Evolutionary conservation across 768 basidiomycete genomes (phyloP), one percentile per base, ranked within the genome.

Genomic region (Boletus huronensis): DNA sequence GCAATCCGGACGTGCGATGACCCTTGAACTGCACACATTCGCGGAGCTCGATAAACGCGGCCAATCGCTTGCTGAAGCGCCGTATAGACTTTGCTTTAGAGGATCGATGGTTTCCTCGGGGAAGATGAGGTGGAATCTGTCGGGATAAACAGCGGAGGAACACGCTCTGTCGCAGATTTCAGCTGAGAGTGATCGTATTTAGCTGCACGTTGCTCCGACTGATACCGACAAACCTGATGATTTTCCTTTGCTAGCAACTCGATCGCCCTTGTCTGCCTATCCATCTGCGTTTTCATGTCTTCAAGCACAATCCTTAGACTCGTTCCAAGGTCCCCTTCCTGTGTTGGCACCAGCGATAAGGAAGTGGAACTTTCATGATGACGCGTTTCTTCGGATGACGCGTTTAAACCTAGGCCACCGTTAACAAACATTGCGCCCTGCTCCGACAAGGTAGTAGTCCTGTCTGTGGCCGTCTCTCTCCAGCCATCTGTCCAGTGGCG

Each of bases 231-330:
- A 58, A 79, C 81, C 74, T 77, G 74, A 42, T 69, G 67, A 55
- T 82, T 82, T 59, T 82, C 80, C 58, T 75, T 75, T 14, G 70
- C 65, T 29, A 82, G 58, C 49, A 63, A 53, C 45, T 78, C 71
- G 9, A 82, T 71, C 17, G 75, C 73, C 44, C 70, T 64, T 7
- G 75, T 73, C 63, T 82, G 81, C 62, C 75, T 69, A 47, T 81
- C 75, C 59, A 82, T 76, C 62, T 79, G 75, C 57, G 64, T 59
- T 64, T 77, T 79, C 77, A 82, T 75, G 54, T 75, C 71, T 49
- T 66, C 70, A 29, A 82, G 71, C 57, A 76, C 69, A 25, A 71
- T 61, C 50, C 67, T 70, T 25, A 74, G 49, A 29, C 59, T 69
- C 48, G 53, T 56, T 46, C 64, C 65, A 23, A 64, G 48, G 23